phyloP scores from a whole-genome alignment of 768 basidiomycete genomes.

The Trametes maxima region DNA sequence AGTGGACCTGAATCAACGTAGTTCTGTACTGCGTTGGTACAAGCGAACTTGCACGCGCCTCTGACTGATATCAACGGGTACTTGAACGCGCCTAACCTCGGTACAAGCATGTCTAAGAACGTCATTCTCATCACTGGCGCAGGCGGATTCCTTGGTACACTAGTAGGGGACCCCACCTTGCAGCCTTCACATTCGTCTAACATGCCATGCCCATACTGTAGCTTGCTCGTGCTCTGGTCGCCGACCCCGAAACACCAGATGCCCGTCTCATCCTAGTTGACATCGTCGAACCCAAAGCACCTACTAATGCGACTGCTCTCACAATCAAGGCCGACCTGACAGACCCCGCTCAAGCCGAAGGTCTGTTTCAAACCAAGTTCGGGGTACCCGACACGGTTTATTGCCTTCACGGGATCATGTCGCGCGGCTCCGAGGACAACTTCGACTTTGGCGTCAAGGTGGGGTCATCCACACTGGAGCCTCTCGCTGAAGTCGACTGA shows the following conservation, averaged over 20 bases:
- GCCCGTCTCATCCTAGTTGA: conserved; percentile 54
- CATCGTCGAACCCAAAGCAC: conserved; percentile 44
- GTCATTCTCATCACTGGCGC: conserved; percentile 50
- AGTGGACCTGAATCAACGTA: too few relatives aligned
- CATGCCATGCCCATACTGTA: conserved; percentile 19
- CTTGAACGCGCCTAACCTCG: too few relatives aligned
- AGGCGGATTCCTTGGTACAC: conserved; percentile 42
- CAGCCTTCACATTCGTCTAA: background rate
- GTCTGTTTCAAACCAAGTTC: conserved; percentile 41
- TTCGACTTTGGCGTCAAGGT: conserved; percentile 59
- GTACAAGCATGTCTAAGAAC: conserved; percentile 23
- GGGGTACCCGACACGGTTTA: conserved; percentile 49
- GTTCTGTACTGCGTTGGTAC: too few relatives aligned
- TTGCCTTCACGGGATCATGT: conserved; percentile 63
- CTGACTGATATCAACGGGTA: too few relatives aligned
- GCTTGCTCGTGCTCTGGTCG: conserved; percentile 40
- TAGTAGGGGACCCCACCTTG: conserved; percentile 32
- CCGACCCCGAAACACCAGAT: conserved; percentile 39
- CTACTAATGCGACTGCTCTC: conserved; percentile 34
- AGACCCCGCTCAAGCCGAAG: conserved; percentile 37
- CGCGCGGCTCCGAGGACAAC: conserved; percentile 59
- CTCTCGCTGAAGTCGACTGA: too few relatives aligned
- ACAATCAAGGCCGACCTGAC: conserved; percentile 46
- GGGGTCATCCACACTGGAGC: conserved; percentile 4
- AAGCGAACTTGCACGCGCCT: too few relatives aligned